These are phyloP conservation scores for Lasiosphaeria hispida DNA, from an alignment of 495 filamentous ascomycete species.

Conservation along the genomic window DNA sequence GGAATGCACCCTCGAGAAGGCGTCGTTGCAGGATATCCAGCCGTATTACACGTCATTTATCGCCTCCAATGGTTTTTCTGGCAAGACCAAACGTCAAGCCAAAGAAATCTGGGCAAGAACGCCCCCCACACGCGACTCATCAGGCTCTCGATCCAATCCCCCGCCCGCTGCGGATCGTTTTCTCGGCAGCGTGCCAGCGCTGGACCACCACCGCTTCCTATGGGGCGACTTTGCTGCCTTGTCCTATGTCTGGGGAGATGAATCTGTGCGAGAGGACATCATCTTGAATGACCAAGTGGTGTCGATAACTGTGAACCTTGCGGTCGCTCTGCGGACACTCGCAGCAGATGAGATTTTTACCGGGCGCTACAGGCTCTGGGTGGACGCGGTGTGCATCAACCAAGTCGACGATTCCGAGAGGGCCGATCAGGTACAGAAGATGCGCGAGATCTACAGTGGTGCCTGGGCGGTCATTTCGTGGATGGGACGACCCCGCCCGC, in stretches of 20 bases:
- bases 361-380: neutral
- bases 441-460: neutral
- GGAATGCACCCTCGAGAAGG: too few relatives aligned
- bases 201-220: neutral
- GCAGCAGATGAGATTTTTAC: neutral
- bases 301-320: neutral
- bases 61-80: too few relatives aligned
- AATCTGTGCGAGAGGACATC: neutral
- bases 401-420: neutral
- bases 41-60: too few relatives aligned
- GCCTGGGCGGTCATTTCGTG: slow-evolving; percentile 11
- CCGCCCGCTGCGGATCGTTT: too few relatives aligned
- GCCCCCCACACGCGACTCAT: too few relatives aligned
- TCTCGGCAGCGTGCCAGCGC: too few relatives aligned
- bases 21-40: too few relatives aligned
- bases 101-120: too few relatives aligned
- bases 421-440: neutral
- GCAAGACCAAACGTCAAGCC: too few relatives aligned
- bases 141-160: too few relatives aligned
- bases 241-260: neutral
- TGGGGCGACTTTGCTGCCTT: neutral
- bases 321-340: neutral
- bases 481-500: neutral
- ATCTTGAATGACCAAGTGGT: neutral
- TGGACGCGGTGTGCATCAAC: slow-evolving; percentile 2